A percentile compares a stretch with the other conserved stretches of the same genome.
Evolutionary conservation across 371 early-diverging fungal genomes (phyloP).

Genomic region (Mortierella sp.): DNA sequence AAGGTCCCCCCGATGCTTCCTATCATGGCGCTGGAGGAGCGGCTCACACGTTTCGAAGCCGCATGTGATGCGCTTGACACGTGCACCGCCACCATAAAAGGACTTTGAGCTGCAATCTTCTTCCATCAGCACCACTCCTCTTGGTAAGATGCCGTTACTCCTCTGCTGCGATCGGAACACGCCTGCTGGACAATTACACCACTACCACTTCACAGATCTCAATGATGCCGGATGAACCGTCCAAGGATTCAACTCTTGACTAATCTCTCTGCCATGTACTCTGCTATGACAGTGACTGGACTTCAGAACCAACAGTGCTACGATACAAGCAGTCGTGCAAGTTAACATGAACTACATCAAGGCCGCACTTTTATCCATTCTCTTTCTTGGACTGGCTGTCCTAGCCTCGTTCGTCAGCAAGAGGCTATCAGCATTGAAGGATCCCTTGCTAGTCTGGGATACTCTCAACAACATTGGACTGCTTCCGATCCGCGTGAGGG

Average conservation of each 20-base stretch:
- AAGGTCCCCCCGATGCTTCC: too few species aligned
- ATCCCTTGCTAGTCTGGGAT: slow-evolving; percentile 48
- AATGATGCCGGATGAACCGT: too few species aligned
- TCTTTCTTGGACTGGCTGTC: slow-evolving; percentile 5
- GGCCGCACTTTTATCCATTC: not conserved
- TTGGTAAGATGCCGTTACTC: not conserved
- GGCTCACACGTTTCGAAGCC: too few species aligned
- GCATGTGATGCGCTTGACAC: too few species aligned
- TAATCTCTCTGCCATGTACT: too few species aligned
- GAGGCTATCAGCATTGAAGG: slow-evolving; percentile 29
- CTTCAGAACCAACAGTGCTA: not conserved
- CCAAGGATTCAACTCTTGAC: not conserved
- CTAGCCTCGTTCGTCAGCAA: slow-evolving; percentile 14
- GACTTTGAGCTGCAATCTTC: not conserved
- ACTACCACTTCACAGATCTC: too few species aligned
- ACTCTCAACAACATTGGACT: slow-evolving; percentile 35
- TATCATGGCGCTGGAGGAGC: too few species aligned
- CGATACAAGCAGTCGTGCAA: not conserved
- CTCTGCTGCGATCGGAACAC: not conserved
- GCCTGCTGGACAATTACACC: too few species aligned
- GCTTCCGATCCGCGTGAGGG: slow-evolving; percentile 42
- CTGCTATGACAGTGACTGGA: too few species aligned
- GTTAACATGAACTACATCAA: slow-evolving; percentile 7
- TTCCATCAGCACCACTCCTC: not conserved
- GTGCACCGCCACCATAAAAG: too few species aligned